Percentiles rank a stretch among this genome's conserved stretches.
Evolutionary conservation across 2,329 filamentous ascomycete species (phyloP).

Genomic region (Diaporthe sp.): DNA sequence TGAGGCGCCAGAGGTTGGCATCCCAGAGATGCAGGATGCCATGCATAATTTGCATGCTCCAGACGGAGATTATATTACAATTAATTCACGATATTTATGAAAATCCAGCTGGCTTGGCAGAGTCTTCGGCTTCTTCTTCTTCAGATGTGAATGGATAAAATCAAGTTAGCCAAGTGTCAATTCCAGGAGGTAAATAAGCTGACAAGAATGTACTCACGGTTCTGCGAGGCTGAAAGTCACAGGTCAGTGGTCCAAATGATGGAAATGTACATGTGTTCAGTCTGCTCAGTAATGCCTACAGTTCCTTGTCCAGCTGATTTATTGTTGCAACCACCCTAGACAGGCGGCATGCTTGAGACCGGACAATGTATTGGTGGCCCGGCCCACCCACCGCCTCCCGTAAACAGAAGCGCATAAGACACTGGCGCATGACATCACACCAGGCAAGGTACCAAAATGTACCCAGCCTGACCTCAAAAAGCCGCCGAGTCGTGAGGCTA

Average conservation of each 20-base stretch:
- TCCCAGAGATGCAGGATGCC: neutral
- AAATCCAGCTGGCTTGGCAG: neutral
- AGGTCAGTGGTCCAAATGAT: neutral
- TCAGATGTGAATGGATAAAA: neutral
- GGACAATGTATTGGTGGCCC: neutral
- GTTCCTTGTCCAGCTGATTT: constrained; percentile 13
- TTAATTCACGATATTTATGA: constrained; percentile 35
- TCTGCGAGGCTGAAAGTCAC: neutral
- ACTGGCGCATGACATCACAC: constrained; percentile 33
- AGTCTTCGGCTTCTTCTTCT: neutral
- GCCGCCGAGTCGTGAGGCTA: constrained; percentile 15
- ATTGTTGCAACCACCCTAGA: neutral
- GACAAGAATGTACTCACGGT: neutral
- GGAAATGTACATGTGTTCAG: neutral
- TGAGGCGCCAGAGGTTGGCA: neutral
- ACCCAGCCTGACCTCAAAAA: constrained; percentile 26
- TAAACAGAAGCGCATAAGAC: neutral
- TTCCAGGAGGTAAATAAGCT: neutral
- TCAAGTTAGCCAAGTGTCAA: neutral
- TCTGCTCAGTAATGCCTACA: neutral
- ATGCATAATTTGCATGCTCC: neutral
- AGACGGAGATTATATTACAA: neutral
- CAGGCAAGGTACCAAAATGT: neutral
- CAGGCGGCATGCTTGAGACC: neutral
- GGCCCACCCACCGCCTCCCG: constrained; percentile 9